Base-by-base conservation (phyloP, 2,329 filamentous ascomycete species). In the Aspergillus quadrilineatus region DNA sequence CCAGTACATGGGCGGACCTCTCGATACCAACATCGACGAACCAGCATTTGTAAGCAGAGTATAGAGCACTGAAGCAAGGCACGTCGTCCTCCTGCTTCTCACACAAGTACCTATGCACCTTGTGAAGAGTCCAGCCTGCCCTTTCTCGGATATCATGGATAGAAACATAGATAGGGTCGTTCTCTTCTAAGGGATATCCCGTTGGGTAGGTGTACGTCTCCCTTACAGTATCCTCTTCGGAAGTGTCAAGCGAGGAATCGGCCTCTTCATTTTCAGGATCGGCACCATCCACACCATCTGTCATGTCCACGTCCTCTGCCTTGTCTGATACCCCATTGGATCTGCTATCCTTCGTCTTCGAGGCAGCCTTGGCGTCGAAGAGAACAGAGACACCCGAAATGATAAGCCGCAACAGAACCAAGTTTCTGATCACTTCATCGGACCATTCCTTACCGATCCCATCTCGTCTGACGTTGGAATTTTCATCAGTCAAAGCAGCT, bases 361-460 rank as follows among this genome's bases (percentile, higher is more conserved):
- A 87, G 4, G 87, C 86, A 15, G 86, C 84, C 65, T 85, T 83
- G 1, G 91, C 87, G 67, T 97, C 91, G 69, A 99, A 97, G 9
- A 99, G 80, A 1, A 89, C 87, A 6, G 93, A 92, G 56, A 96
- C 87, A 52, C 94, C 94, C 3, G 93, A 95, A 28, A 96, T 85
- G 44, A 96, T 85, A n/a, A 99, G 81, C 30, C 93, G 84, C 12
- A 99, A 80, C 50, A 97, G 87, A 10, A 93, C 90, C 55, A 99
- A 82, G 63, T 96, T 91, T 54, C 94, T 82, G 1, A 92, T 93
- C 29, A 97, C 88, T 71, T 99, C 95, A 71, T 99, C 94, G 0
- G 93, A 97, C 94, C 94, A 99, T 67, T 97, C 93, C 74, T 97
- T 99, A 65, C 96, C 95, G 71, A 93, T 96, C 37, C 94, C 94